These are phyloP conservation scores for Fusarium sulawesiense DNA, from an alignment of 2,329 filamentous ascomycete genomes.

Conservation along the genomic window DNA sequence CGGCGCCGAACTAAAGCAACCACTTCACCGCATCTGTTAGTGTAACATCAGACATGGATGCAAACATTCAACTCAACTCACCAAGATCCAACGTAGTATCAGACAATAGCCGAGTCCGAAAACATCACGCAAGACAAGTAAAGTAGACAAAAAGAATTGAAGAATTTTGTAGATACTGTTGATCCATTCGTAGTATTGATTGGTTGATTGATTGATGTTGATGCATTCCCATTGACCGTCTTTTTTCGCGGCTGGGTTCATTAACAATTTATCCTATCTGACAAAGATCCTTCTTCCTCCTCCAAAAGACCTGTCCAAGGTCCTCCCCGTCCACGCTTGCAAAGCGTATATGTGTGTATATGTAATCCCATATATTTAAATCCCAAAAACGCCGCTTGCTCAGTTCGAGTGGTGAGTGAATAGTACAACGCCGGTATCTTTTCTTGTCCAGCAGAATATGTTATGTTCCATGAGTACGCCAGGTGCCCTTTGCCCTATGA, in stretches of 20 bases:
- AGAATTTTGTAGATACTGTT: slow-evolving; percentile 22
- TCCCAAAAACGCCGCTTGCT: slow-evolving; percentile 37
- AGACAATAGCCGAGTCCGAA: background rate
- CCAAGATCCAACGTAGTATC: background rate
- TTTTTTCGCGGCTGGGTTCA: slow-evolving; percentile 30
- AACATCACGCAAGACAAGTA: background rate
- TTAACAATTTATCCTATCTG: slow-evolving; percentile 42
- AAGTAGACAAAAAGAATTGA: background rate
- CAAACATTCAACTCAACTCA: background rate
- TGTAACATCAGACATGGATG: background rate
- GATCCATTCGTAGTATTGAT: slow-evolving; percentile 28
- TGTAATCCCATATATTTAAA: slow-evolving; percentile 19
- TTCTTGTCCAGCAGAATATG: slow-evolving; percentile 39
- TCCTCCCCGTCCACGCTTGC: slow-evolving; percentile 28
- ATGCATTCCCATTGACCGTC: slow-evolving; percentile 21
- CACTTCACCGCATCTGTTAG: slow-evolving; percentile 28
- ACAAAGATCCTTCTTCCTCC: slow-evolving; percentile 12
- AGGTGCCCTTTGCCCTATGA: slow-evolving; percentile 21
- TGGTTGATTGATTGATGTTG: slow-evolving; percentile 3
- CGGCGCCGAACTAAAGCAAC: slow-evolving; percentile 25
- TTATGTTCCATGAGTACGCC: slow-evolving; percentile 36
- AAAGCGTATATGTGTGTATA: slow-evolving; percentile 35
- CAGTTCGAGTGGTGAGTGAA: slow-evolving; percentile 35
- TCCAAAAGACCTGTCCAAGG: slow-evolving; percentile 41
- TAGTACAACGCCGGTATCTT: slow-evolving; percentile 36